phyloP scores from a whole-genome alignment of 306 rosid genomes.

The Prunus mume region DNA sequence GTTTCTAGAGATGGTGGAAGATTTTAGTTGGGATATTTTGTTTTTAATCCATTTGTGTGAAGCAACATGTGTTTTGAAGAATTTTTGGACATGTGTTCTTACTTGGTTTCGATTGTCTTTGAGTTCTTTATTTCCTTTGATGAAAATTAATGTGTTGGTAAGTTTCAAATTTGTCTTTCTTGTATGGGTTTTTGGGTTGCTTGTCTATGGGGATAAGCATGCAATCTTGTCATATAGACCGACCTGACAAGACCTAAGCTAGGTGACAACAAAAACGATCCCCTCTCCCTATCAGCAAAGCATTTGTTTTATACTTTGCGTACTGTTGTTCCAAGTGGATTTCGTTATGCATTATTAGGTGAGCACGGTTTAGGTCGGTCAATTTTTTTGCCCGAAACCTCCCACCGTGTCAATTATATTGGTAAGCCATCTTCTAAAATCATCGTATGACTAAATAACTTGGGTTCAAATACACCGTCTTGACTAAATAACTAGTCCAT shows the following conservation, averaged over 20 bases:
- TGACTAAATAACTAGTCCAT: too few relatives aligned
- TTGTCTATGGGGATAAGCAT: background rate
- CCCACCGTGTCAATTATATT: rapidly evolving
- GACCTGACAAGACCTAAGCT: background rate
- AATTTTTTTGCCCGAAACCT: background rate
- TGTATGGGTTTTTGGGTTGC: background rate
- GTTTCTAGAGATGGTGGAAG: background rate
- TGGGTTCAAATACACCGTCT: too few relatives aligned
- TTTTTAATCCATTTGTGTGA: background rate
- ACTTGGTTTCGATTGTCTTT: too few relatives aligned
- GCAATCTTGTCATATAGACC: background rate
- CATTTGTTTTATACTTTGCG: background rate
- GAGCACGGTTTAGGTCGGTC: background rate
- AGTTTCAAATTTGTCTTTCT: background rate
- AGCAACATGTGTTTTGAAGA: background rate
- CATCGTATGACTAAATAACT: too few relatives aligned
- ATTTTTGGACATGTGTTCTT: background rate
- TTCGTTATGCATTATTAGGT: background rate
- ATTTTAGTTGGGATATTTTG: background rate
- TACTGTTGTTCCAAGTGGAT: background rate
- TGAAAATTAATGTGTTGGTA: too few relatives aligned
- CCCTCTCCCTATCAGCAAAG: background rate
- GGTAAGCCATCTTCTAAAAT: background rate
- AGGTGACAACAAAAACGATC: background rate
- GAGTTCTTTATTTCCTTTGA: too few relatives aligned